Conservation (phyloP, 148 eudicot genomes). For the Fagopyrum homotropicum region DNA sequence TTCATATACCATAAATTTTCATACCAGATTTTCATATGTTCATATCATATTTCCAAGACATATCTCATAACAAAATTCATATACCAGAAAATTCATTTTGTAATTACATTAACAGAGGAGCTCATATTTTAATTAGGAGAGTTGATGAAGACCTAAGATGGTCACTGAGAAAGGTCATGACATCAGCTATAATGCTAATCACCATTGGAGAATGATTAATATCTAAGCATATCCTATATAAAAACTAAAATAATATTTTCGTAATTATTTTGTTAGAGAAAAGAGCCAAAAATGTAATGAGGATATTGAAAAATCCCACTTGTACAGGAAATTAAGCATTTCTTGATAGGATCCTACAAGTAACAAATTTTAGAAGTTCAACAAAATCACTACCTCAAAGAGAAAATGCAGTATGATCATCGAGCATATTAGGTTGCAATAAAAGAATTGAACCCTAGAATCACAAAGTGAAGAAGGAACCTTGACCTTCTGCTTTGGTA, state of each 20-base stretch:
- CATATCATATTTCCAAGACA: too few species aligned
- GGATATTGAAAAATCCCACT: neutral
- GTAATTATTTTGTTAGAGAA: neutral
- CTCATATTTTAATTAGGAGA: too few species aligned
- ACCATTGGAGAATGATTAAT: neutral
- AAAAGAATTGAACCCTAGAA: conserved; percentile 64
- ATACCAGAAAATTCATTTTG: too few species aligned
- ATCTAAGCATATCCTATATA: neutral
- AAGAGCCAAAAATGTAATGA: neutral
- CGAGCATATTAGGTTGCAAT: too few species aligned
- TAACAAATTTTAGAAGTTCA: neutral
- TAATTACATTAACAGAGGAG: too few species aligned
- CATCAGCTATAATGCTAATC: conserved; percentile 8
- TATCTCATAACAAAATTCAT: too few species aligned
- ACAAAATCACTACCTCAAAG: conserved; percentile 39
- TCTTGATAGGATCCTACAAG: neutral
- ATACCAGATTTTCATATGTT: too few species aligned
- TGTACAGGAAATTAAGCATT: neutral
- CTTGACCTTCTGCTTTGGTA: conserved; percentile 82
- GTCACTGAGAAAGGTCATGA: conserved; percentile 50
- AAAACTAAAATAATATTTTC: neutral
- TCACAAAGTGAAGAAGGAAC: conserved; percentile 78
- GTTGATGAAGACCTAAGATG: conserved; percentile 51
- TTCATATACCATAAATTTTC: too few species aligned
- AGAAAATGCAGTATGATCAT: too few species aligned